Conservation (phyloP, 306 rosid genomes). For the Corylus americana region DNA sequence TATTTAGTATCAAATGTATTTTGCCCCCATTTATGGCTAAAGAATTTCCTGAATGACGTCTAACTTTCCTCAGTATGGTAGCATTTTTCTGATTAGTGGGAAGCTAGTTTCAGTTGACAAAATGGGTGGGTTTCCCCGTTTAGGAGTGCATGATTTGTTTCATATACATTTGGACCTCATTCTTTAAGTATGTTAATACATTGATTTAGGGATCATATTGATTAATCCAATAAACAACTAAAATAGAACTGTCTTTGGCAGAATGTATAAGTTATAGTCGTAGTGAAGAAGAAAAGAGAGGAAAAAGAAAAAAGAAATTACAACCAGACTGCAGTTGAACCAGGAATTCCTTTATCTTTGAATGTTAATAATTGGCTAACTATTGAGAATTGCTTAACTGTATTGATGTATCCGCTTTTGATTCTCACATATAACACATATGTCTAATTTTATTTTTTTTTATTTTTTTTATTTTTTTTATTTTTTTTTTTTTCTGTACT, state of each 20-base stretch:
- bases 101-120: neutral
- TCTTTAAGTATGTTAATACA: neutral
- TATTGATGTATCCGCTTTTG: neutral
- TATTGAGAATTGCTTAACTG: neutral
- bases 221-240: neutral
- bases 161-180: neutral
- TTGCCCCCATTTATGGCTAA: neutral
- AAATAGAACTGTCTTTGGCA: neutral
- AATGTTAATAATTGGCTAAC: neutral
- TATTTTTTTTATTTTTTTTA: no score
- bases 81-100: neutral
- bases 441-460: neutral
- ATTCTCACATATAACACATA: neutral
- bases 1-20: neutral
- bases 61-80: neutral
- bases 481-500: neutral
- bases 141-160: neutral
- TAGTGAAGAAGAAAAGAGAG: neutral
- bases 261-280: neutral
- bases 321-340: neutral
- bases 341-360: neutral
- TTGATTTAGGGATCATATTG: neutral
- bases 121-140: neutral
- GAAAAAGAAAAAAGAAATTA: neutral
- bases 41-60: neutral